phyloP scores from a whole-genome alignment of 305 asterid species.

The Withania somnifera region DNA sequence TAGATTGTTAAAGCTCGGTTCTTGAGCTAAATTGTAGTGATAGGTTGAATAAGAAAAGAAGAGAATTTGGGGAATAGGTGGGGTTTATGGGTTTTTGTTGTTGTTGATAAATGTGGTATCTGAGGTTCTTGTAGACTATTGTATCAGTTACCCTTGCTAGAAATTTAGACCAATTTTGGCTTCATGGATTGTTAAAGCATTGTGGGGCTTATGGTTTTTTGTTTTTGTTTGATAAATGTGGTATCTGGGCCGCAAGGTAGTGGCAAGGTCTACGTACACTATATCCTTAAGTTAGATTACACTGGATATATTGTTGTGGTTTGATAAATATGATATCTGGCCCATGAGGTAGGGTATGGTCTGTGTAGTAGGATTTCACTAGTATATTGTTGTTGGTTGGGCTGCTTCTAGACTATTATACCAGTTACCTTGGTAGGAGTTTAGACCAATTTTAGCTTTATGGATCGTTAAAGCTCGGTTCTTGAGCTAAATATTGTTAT shows the following conservation, averaged over 20 bases:
- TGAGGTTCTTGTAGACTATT: neutral
- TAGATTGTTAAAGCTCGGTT: neutral
- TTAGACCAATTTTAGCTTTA: neutral
- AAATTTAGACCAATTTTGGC: neutral
- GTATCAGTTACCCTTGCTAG: neutral
- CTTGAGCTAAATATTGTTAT: neutral
- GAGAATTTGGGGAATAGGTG: neutral
- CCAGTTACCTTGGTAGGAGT: too few relatives aligned
- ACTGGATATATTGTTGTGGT: neutral
- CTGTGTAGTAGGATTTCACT: too few relatives aligned
- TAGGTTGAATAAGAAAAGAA: neutral
- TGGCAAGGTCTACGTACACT: neutral
- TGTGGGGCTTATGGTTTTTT: too few relatives aligned
- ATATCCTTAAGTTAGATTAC: neutral
- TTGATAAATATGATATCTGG: too few relatives aligned
- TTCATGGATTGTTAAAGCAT: neutral
- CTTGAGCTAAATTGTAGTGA: neutral
- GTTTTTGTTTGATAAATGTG: neutral
- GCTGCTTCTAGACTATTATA: too few relatives aligned
- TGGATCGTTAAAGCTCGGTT: neutral
- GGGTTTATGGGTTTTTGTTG: too few relatives aligned
- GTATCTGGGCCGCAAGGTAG: neutral
- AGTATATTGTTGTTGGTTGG: too few relatives aligned
- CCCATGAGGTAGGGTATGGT: too few relatives aligned
- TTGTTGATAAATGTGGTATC: neutral